Evolutionary conservation across 768 basidiomycete species (phyloP).

Genomic region (Boletus subcaerulescens): DNA sequence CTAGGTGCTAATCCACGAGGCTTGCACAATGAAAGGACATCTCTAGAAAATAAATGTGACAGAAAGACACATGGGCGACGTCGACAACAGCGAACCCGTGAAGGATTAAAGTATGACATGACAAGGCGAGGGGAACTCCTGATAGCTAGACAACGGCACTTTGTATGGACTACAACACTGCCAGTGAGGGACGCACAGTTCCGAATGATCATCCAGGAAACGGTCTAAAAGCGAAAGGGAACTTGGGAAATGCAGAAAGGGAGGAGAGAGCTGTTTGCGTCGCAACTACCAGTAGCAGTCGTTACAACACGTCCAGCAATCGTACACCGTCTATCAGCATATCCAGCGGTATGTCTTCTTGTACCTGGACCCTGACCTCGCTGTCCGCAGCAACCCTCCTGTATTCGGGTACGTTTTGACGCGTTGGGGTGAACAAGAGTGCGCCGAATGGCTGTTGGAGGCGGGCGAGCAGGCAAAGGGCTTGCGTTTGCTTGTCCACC

Average conservation of each 20-base stretch:
- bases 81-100: too few relatives aligned
- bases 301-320: background rate
- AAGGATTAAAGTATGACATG: too few relatives aligned
- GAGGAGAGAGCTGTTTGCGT: background rate
- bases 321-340: background rate
- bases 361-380: constrained; percentile 2
- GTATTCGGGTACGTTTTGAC: background rate
- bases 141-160: too few relatives aligned
- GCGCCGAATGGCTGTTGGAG: background rate
- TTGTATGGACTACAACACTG: too few relatives aligned
- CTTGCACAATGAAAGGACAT: too few relatives aligned
- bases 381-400: constrained; percentile 8
- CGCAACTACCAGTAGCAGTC: background rate
- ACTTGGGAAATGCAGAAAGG: background rate
- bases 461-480: background rate
- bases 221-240: too few relatives aligned
- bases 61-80: too few relatives aligned
- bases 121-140: too few relatives aligned
- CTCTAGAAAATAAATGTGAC: too few relatives aligned
- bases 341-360: background rate
- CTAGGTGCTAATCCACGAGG: too few relatives aligned
- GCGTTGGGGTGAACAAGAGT: background rate
- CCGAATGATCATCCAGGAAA: too few relatives aligned
- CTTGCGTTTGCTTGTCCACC: background rate
- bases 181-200: too few relatives aligned